Base-by-base conservation (phyloP, 768 basidiomycete species). In the Chiua virens region DNA sequence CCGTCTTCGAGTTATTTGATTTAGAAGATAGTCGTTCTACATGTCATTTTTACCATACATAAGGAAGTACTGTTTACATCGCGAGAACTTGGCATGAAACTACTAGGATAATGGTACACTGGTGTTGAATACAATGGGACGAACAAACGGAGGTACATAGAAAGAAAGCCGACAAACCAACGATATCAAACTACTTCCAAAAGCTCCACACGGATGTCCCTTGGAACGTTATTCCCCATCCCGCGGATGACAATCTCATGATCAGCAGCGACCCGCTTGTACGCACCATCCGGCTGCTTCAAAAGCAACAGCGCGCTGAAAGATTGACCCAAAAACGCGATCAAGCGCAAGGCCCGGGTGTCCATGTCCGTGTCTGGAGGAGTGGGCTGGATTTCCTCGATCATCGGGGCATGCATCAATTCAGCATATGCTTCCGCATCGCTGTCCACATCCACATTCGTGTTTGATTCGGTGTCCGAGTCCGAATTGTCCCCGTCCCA, bases 261-360 rank as follows among this genome's bases (percentile, higher is more conserved):
- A 22, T 58, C 57, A 4, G 52, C 30, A 3, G 49, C 55, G 3
- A 58, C 48, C n/a, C 48, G 51, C 22, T 21, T 45, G 39, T 47
- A 53, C 13, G 27, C 51, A 18, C 37, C 17, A n/a, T 54, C 21
- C 4, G 45, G 8, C 6, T 54, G 45, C 8, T 28, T 35, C 10
- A 45, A 40, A 14, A 58, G 38, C 8, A 58, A 13, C 5, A 58
- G 20, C 0, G 52, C 48, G 0, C 8, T 37, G 14, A 58, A 58
- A 20, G 27, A 37, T 18, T 47, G 46, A 27, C 45, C 49, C 13
- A 58, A 39, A 7, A 30, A 45, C 5, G 40, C 43, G 2, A 58
- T 35, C 41, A 58, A 17, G 30, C 36, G 35, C 7, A 58, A 18
- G 0, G 52, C 56, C 2, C 30, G 42, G 4, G 7, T 23, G 13